Evolutionary conservation across 768 basidiomycete species (phyloP).

Genomic region (Naganishia friedmannii): DNA sequence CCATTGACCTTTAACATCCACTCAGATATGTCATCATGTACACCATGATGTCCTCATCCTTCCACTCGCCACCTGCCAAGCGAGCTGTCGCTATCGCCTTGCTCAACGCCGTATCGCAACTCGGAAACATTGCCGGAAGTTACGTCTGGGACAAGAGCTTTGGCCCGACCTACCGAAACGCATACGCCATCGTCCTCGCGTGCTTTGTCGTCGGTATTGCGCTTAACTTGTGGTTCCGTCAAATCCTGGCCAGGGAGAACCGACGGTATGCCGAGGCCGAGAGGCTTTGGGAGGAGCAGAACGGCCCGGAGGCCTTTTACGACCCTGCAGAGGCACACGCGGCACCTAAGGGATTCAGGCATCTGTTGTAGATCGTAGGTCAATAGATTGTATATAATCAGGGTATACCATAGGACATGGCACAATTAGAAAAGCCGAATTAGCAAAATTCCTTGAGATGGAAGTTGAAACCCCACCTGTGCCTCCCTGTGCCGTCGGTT

Average conservation of each 20-base stretch:
- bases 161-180: conserved; percentile 61
- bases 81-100: conserved; percentile 63
- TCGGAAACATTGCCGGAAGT: conserved; percentile 81
- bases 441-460: too few species aligned
- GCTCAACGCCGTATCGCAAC: conserved; percentile 74
- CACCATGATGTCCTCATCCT: conserved; percentile 57
- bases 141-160: conserved; percentile 55
- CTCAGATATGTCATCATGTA: conserved; percentile 65
- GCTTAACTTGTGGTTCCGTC: conserved; percentile 54
- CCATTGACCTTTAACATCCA: conserved; percentile 56
- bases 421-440: too few species aligned
- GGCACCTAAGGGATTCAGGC: neutral
- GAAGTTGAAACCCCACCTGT: too few species aligned
- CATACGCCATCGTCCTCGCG: conserved; percentile 71
- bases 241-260: conserved; percentile 36
- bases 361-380: neutral
- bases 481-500: too few species aligned
- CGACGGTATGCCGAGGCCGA: neutral
- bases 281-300: neutral
- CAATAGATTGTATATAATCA: neutral
- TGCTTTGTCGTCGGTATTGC: conserved; percentile 58
- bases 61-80: conserved; percentile 80
- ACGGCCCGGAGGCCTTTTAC: neutral
- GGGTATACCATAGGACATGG: neutral
- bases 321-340: neutral